Evolutionary conservation across 257 asterid genomes (phyloP).

Genomic region (Primulina huaijiensis): DNA sequence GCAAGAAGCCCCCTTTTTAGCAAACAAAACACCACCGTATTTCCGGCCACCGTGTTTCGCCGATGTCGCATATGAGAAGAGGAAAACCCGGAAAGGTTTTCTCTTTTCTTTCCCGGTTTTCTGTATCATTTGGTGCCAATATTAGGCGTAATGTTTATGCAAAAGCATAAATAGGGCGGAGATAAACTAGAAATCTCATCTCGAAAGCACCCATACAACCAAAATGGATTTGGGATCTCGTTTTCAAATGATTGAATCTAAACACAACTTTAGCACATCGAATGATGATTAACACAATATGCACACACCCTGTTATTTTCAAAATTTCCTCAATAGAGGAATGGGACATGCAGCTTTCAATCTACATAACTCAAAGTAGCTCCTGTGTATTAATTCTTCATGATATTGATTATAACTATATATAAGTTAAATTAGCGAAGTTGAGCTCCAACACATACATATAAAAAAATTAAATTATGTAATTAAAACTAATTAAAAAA

Average conservation of each 20-base stretch:
- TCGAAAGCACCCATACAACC: not conserved
- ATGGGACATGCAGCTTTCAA: not conserved
- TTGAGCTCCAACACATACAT: not conserved
- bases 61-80: constrained; percentile 21
- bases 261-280: not conserved
- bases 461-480: not conserved
- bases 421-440: not conserved
- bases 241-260: not conserved
- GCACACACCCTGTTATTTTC: not conserved
- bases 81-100: constrained; percentile 31
- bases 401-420: not conserved
- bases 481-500: not conserved
- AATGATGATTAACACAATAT: not conserved
- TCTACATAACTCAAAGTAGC: constrained; percentile 5
- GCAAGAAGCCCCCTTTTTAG: not conserved
- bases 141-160: too few relatives aligned
- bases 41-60: not conserved
- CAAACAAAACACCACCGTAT: not conserved
- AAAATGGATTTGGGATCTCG: not conserved
- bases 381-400: not conserved
- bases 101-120: not conserved
- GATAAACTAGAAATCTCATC: not conserved
- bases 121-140: not conserved
- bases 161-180: not conserved
- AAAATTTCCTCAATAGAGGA: constrained; percentile 5